Conservation (phyloP, 2,329 filamentous ascomycete genomes). For the Stachybotrys chartarum region DNA sequence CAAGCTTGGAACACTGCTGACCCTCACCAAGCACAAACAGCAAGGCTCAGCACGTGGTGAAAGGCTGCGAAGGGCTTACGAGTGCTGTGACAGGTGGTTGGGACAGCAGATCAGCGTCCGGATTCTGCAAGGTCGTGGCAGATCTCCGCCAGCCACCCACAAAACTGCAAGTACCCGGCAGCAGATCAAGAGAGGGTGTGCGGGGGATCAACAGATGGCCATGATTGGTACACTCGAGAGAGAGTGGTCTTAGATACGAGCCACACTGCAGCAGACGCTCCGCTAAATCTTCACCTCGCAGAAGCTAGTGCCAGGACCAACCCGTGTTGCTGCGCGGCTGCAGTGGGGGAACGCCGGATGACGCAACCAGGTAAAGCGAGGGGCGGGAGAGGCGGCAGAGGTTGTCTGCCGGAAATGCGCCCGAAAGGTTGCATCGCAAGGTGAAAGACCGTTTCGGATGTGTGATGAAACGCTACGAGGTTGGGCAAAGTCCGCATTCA, state of each 20-base stretch:
- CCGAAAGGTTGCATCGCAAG: too few relatives aligned
- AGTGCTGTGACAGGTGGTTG: neutral
- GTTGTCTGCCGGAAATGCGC: too few relatives aligned
- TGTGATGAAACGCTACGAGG: too few relatives aligned
- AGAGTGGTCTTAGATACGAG: neutral
- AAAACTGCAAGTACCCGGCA: neutral
- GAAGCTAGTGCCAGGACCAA: too few relatives aligned
- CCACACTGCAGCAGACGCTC: neutral
- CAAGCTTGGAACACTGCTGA: neutral
- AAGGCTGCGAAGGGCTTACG: too few relatives aligned
- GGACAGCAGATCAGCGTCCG: too few relatives aligned
- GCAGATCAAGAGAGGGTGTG: neutral
- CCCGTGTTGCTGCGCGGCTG: neutral
- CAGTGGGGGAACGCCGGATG: neutral
- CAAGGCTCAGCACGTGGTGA: too few relatives aligned
- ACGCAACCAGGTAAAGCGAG: neutral
- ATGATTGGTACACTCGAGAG: neutral
- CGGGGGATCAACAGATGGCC: neutral
- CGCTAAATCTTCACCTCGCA: too few relatives aligned
- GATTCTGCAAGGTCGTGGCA: neutral
- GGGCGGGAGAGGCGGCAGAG: too few relatives aligned
- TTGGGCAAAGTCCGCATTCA: too few relatives aligned
- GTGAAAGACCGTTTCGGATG: too few relatives aligned
- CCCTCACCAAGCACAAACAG: slow-evolving; percentile 1
- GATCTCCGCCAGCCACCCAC: neutral